Conservation (phyloP, 768 basidiomycete species). For the Imleria badia region DNA sequence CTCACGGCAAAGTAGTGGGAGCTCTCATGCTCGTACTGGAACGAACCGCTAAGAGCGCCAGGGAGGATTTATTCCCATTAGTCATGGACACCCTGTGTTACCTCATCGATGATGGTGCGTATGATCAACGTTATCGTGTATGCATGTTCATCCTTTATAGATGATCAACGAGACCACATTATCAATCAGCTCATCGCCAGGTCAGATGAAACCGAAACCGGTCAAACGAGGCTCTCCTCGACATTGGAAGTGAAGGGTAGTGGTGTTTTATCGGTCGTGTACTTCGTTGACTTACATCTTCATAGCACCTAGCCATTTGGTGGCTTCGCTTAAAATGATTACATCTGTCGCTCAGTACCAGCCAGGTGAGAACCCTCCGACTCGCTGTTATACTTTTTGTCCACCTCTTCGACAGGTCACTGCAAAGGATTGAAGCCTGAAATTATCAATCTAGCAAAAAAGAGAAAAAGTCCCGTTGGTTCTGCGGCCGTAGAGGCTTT, state of each 20-base stretch:
- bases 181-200: background rate
- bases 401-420: background rate
- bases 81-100: background rate
- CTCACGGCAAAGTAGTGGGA: background rate
- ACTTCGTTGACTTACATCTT: background rate
- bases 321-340: constrained; percentile 1
- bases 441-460: background rate
- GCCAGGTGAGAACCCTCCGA: background rate
- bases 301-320: constrained; percentile 1
- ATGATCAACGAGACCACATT: background rate
- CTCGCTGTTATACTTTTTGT: background rate
- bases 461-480: background rate
- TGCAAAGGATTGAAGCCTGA: background rate
- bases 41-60: too few relatives aligned
- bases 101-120: background rate
- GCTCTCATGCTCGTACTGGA: background rate
- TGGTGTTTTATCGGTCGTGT: background rate
- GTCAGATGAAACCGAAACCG: background rate
- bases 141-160: background rate
- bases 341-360: background rate
- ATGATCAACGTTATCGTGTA: background rate
- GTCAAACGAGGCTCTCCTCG: background rate
- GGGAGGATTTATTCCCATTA: background rate
- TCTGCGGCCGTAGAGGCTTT: constrained; percentile 1
- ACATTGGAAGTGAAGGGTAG: constrained; percentile 5